phyloP scores from a whole-genome alignment of 257 asterid species.

The Craterostigma plantagineum region DNA sequence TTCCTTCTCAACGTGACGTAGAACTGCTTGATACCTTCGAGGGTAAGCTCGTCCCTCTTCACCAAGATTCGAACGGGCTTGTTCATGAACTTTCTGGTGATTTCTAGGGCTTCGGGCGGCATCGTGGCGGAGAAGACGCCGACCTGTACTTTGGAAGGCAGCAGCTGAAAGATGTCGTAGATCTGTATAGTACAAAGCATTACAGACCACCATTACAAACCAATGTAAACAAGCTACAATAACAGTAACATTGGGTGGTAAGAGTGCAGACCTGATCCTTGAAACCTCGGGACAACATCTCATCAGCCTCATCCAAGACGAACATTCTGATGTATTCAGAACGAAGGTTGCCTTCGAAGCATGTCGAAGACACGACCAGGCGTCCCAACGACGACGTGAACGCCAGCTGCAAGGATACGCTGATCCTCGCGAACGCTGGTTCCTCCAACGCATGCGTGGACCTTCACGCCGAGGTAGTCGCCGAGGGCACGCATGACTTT shows the following conservation, averaged over 20 bases:
- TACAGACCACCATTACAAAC: too few relatives aligned
- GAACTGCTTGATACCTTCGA: constrained; percentile 68
- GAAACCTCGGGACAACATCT: constrained; percentile 75
- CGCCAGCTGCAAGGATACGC: constrained; percentile 56
- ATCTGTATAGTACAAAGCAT: constrained; percentile 20
- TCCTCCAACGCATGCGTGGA: constrained; percentile 82
- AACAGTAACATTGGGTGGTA: not conserved
- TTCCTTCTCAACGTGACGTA: constrained; percentile 56
- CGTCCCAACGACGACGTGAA: constrained; percentile 78
- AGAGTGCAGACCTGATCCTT: constrained; percentile 50
- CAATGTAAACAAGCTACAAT: too few relatives aligned
- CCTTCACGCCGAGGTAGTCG: constrained; percentile 78
- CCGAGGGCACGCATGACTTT: constrained; percentile 85
- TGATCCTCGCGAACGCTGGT: constrained; percentile 88
- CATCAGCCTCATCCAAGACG: constrained; percentile 83
- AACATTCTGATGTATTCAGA: constrained; percentile 58
- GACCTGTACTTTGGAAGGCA: constrained; percentile 58
- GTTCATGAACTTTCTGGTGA: constrained; percentile 67
- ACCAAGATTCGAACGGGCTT: constrained; percentile 60
- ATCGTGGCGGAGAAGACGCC: constrained; percentile 70
- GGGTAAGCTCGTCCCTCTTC: constrained; percentile 67
- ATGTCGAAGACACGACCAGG: constrained; percentile 88
- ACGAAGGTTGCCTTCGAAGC: constrained; percentile 48
- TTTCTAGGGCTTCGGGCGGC: constrained; percentile 82
- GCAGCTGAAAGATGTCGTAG: constrained; percentile 59